Conservation (phyloP, 176 grass and related monocot species). For the Saccharum spontaneum region DNA sequence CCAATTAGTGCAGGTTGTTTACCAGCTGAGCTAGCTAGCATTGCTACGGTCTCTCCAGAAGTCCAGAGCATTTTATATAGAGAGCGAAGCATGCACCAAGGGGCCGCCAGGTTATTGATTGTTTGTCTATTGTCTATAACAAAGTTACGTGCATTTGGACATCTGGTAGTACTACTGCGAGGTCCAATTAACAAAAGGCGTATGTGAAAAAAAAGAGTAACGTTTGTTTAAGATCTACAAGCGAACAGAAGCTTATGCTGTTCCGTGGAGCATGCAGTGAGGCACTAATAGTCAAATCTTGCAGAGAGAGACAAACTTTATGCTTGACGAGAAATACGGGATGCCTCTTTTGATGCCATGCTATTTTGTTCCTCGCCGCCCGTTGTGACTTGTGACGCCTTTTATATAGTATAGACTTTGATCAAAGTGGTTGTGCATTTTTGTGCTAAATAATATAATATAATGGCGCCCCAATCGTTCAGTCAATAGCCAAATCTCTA, state of each 20-base stretch:
- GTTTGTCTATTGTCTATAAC: no score
- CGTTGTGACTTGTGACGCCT: neutral
- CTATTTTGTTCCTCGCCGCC: slow-evolving; percentile 1
- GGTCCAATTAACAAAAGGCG: neutral
- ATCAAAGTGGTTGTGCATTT: neutral
- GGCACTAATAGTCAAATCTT: neutral
- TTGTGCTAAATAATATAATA: neutral
- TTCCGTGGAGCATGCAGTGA: neutral
- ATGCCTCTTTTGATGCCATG: neutral
- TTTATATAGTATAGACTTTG: neutral
- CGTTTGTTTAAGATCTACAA: neutral
- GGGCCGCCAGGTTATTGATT: no score
- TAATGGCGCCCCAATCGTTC: no score
- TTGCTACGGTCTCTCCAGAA: neutral
- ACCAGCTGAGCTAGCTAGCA: slow-evolving; percentile 5
- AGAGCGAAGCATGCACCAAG: no score
- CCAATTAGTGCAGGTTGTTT: neutral
- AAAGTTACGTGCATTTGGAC: no score
- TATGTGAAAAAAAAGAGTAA: neutral
- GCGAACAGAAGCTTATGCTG: neutral
- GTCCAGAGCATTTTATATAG: no score
- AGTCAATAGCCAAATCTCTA: neutral
- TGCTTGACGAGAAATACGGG: neutral
- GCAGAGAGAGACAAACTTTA: neutral
- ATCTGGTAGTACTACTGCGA: no score